Evolutionary conservation across 208 protist genomes (phyloP).

Genomic region (Herpetomonas tarakana): DNA sequence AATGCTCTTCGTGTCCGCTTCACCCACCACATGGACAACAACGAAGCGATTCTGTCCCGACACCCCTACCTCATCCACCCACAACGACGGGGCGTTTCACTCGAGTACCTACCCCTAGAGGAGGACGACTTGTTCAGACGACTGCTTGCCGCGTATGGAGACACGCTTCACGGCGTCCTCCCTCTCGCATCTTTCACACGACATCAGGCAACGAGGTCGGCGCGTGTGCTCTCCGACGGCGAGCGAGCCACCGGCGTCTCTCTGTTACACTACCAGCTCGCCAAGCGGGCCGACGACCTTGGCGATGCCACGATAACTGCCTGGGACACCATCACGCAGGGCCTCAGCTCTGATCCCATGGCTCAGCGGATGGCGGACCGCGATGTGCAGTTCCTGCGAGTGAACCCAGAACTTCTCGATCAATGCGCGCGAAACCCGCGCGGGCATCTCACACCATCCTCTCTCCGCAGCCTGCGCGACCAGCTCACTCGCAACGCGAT

Average conservation of each 20-base stretch:
- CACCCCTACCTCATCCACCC: conserved; percentile 5
- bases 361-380: background rate
- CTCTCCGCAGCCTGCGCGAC: background rate
- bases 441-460: background rate
- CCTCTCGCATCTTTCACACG: too few species aligned
- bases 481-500: background rate
- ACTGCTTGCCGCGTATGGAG: background rate
- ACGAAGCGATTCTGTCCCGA: background rate
- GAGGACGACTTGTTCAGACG: background rate
- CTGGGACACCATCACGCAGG: background rate
- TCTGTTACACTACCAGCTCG: background rate
- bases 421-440: background rate
- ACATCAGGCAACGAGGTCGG: background rate
- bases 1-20: conserved; percentile 2
- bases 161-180: background rate
- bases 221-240: too few species aligned
- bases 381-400: background rate
- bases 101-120: background rate
- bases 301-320: background rate
- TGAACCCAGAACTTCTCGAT: background rate
- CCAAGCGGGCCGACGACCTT: background rate
- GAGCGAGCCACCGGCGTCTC: background rate
- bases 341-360: background rate
- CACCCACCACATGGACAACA: background rate
- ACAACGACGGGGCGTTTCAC: background rate